phyloP scores from a whole-genome alignment of 2,329 filamentous ascomycete species.

The Fusarium illudens region DNA sequence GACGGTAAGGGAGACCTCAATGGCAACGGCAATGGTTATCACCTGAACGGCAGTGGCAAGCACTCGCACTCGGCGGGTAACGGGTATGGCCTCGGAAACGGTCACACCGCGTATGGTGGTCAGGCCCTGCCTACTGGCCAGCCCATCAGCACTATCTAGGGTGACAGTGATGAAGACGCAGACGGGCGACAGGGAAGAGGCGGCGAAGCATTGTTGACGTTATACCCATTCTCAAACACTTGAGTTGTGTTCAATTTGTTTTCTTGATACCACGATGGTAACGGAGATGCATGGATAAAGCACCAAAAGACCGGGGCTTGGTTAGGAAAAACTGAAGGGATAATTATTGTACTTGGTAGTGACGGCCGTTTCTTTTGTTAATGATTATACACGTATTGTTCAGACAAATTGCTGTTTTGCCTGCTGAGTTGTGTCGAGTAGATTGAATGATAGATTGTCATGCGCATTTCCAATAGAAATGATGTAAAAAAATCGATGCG shows the following conservation, averaged over 20 bases:
- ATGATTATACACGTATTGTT: conserved; percentile 23
- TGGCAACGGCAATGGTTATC: conserved; percentile 13
- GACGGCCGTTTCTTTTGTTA: conserved; percentile 33
- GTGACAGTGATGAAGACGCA: neutral
- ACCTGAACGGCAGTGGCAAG: conserved; percentile 22
- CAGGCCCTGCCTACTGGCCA: conserved; percentile 21
- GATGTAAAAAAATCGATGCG: too few species aligned
- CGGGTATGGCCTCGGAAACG: conserved; percentile 13
- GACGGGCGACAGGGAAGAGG: conserved; percentile 1
- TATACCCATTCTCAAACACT: conserved; percentile 40
- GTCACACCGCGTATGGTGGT: conserved; percentile 3
- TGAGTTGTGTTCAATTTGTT: conserved; percentile 25
- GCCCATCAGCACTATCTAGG: conserved; percentile 30
- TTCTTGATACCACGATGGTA: conserved; percentile 37
- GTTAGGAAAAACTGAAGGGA: conserved; percentile 15
- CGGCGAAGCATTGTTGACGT: conserved; percentile 20
- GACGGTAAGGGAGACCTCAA: conserved; percentile 28
- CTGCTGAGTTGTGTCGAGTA: neutral
- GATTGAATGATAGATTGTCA: too few species aligned
- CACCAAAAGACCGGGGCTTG: conserved; percentile 16
- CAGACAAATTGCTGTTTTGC: conserved; percentile 32
- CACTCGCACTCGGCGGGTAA: conserved; percentile 28
- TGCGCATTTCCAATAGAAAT: too few species aligned
- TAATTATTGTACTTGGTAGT: conserved; percentile 24
- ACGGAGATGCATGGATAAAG: conserved; percentile 28